A percentile compares a stretch with the other conserved stretches of the same genome.
Evolutionary conservation across 495 filamentous ascomycete species (phyloP).

Genomic region (Chaetomium tenue): DNA sequence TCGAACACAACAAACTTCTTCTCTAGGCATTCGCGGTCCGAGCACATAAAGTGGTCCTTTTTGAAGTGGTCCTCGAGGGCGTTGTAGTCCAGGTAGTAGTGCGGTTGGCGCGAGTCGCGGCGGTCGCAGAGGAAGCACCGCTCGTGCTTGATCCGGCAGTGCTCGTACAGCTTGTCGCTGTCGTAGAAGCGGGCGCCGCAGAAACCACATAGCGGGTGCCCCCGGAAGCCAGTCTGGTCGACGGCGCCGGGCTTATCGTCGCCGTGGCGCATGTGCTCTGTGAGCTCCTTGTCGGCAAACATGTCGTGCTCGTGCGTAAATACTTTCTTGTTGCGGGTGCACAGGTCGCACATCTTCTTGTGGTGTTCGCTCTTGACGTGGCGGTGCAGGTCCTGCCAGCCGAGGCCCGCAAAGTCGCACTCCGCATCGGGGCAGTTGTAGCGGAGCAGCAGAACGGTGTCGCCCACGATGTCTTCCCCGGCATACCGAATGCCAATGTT

Average conservation of each 20-base stretch:
- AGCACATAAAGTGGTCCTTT: constrained; percentile 81
- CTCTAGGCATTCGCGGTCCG: constrained; percentile 82
- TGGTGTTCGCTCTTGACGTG: constrained; percentile 81
- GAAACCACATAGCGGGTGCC: constrained; percentile 92
- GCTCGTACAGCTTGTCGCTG: constrained; percentile 88
- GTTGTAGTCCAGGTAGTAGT: constrained; percentile 87
- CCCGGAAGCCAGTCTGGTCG: constrained; percentile 94
- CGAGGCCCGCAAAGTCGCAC: constrained; percentile 87
- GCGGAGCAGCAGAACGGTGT: constrained; percentile 79
- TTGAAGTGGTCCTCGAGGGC: constrained; percentile 80
- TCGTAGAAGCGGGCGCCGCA: constrained; percentile 92
- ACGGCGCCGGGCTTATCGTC: constrained; percentile 87
- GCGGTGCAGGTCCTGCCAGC: constrained; percentile 89
- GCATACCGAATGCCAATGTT: constrained; percentile 90
- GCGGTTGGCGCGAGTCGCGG: constrained; percentile 62
- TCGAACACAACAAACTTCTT: constrained; percentile 99
- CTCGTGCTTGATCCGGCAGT: constrained; percentile 91
- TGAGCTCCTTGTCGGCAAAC: constrained; percentile 77
- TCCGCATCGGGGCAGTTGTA: constrained; percentile 89
- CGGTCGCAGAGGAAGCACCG: constrained; percentile 93
- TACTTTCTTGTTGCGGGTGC: constrained; percentile 92
- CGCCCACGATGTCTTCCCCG: constrained; percentile 78
- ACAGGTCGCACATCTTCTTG: constrained; percentile 92
- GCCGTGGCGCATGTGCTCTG: constrained; percentile 83
- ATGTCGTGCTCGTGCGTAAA: constrained; percentile 97